A percentile compares a stretch with the other conserved stretches of the same genome.
These are phyloP conservation scores for Xylariaceae sp. DNA, from an alignment of 2,329 filamentous ascomycete species.

Conservation along the genomic window DNA sequence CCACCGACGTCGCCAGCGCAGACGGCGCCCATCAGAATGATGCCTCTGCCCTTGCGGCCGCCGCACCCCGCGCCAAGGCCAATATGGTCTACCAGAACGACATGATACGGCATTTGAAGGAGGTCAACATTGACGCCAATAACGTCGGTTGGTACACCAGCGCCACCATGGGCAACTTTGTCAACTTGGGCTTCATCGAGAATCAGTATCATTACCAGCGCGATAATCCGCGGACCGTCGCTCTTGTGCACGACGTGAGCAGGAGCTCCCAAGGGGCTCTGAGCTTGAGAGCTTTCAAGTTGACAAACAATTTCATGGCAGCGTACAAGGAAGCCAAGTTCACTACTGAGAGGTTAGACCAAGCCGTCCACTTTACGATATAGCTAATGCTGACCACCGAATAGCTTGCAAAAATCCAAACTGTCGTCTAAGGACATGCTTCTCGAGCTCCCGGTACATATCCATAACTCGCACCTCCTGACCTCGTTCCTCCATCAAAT, in stretches of 20 bases:
- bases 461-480: conserved; percentile 97
- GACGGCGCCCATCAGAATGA: conserved; percentile 69
- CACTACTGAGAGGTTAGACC: conserved; percentile 78
- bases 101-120: conserved; percentile 94
- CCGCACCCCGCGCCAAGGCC: conserved; percentile 86
- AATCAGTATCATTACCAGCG: conserved; percentile 98
- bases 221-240: conserved; percentile 83
- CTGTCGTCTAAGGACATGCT: conserved; percentile 92
- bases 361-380: not conserved
- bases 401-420: conserved; percentile 90
- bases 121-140: conserved; percentile 98
- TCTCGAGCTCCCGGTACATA: conserved; percentile 78
- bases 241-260: conserved; percentile 92
- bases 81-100: conserved; percentile 87
- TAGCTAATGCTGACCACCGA: conserved; percentile 18
- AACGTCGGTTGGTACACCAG: conserved; percentile 98
- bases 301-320: conserved; percentile 82
- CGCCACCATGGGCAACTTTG: conserved; percentile 97
- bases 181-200: conserved; percentile 93
- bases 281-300: conserved; percentile 84
- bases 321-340: conserved; percentile 98
- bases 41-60: conserved; percentile 71
- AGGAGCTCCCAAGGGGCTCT: conserved; percentile 88
- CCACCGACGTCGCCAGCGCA: conserved; percentile 64
- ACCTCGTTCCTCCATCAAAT: conserved; percentile 94